Evolutionary conservation across 331 rosid genomes (phyloP).

Genomic region (Malus hybrid): DNA sequence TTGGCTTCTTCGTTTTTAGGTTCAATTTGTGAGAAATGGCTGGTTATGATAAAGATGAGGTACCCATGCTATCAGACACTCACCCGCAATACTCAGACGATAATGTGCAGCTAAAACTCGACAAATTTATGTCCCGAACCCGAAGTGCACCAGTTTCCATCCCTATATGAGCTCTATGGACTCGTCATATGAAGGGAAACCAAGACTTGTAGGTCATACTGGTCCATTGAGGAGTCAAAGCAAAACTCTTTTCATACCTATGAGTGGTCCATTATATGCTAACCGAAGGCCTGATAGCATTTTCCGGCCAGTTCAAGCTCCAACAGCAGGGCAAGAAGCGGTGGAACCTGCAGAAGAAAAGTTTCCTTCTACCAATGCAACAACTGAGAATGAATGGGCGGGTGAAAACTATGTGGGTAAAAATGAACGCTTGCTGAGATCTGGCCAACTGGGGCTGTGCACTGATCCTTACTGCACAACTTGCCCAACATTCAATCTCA

Average conservation of each 20-base stretch:
- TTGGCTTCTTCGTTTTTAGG: not conserved
- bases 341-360: slow-evolving; percentile 29
- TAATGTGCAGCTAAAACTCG: slow-evolving; percentile 18
- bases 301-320: slow-evolving; percentile 18
- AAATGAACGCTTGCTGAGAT: slow-evolving; percentile 69
- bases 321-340: slow-evolving; percentile 27
- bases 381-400: slow-evolving; percentile 32
- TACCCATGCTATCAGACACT: slow-evolving; percentile 48
- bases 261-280: slow-evolving; percentile 62
- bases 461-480: slow-evolving; percentile 85
- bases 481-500: slow-evolving; percentile 64
- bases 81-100: slow-evolving; percentile 29
- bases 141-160: slow-evolving; percentile 60
- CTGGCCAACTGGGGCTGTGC: slow-evolving; percentile 90
- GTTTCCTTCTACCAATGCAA: slow-evolving; percentile 23
- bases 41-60: slow-evolving; percentile 47
- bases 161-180: slow-evolving; percentile 44
- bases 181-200: slow-evolving; percentile 27
- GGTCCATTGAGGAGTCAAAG: slow-evolving; percentile 62
- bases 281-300: slow-evolving; percentile 29
- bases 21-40: slow-evolving; percentile 42
- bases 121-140: slow-evolving; percentile 30
- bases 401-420: slow-evolving; percentile 20
- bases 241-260: slow-evolving; percentile 43
- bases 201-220: slow-evolving; percentile 59